A percentile compares a stretch with the other conserved stretches of the same genome.
Conservation (phyloP, 78 protist species). For the Reticulomyxa filosa region DNA sequence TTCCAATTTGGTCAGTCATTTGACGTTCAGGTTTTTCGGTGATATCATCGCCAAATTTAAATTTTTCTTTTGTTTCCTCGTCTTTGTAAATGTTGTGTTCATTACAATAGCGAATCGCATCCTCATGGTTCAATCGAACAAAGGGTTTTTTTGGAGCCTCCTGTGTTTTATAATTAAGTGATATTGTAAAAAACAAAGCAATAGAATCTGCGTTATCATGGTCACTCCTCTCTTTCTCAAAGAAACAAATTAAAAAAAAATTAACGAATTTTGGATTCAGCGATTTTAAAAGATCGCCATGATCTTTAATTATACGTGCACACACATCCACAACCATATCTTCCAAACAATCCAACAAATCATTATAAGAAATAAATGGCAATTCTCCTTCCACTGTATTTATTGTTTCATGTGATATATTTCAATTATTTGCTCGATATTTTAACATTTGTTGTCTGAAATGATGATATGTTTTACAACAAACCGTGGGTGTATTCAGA, state of each 20-base stretch:
- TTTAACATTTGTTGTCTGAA: no score
- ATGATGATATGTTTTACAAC: conserved; percentile 7
- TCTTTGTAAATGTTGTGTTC: conserved; percentile 43
- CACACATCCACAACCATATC: conserved; percentile 40
- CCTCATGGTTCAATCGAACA: conserved; percentile 63
- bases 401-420: no score
- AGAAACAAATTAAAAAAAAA: no score
- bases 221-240: neutral
- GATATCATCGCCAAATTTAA: conserved; percentile 72
- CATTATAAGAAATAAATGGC: conserved; percentile 69
- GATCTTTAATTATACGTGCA: conserved; percentile 17
- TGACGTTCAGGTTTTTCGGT: conserved; percentile 78
- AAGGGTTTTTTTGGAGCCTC: no score
- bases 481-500: conserved; percentile 70
- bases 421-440: no score
- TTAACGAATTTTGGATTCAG: conserved; percentile 40
- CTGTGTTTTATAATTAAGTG: no score
- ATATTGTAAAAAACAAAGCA: no score
- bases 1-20: conserved; percentile 71
- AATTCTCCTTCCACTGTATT: conserved; percentile 69
- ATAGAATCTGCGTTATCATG: neutral
- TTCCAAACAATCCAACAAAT: conserved; percentile 56
- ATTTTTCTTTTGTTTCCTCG: conserved; percentile 25
- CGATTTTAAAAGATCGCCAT: conserved; percentile 15
- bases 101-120: conserved; percentile 54